Conservation (phyloP, 2,329 filamentous ascomycete species). For the Epicoccum nigrum region DNA sequence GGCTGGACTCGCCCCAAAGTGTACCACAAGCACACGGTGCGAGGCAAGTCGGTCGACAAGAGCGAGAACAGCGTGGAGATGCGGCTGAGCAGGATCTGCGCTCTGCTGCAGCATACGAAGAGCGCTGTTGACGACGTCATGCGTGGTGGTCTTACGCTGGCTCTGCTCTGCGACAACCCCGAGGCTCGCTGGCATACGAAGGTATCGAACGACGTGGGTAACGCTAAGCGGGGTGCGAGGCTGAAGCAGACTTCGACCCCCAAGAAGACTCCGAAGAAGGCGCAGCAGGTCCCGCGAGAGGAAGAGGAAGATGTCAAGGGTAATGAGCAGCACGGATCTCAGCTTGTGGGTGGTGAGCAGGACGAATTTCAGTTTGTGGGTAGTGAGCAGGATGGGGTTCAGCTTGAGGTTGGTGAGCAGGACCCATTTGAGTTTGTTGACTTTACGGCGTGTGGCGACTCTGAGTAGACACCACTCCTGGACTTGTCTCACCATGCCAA, state of each 20-base stretch:
- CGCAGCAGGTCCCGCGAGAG: not conserved
- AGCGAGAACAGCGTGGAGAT: conserved; percentile 24
- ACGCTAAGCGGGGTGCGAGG: conserved; percentile 24
- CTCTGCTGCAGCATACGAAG: conserved; percentile 28
- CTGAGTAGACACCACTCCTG: no score
- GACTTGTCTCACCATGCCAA: no score
- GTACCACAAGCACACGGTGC: conserved; percentile 34
- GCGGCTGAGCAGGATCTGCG: conserved; percentile 31
- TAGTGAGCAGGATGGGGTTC: no score
- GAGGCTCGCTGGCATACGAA: conserved; percentile 28
- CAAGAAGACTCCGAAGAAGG: conserved; percentile 4
- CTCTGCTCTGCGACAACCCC: conserved; percentile 36
- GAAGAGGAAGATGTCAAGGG: not conserved
- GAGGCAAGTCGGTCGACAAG: conserved; percentile 31
- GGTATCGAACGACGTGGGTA: conserved; percentile 32
- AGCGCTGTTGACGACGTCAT: conserved; percentile 37
- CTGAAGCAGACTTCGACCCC: conserved; percentile 9
- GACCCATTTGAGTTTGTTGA: no score
- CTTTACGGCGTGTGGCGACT: no score
- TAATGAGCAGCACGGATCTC: not conserved
- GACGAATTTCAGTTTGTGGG: no score
- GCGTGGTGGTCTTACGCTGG: conserved; percentile 31
- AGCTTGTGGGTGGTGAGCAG: no score
- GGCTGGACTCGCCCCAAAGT: conserved; percentile 28
- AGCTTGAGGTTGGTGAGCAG: no score